Evolutionary conservation across 257 asterid species (phyloP), one percentile per base, ranked within the genome.

Genomic region (Solanum clarkiae): DNA sequence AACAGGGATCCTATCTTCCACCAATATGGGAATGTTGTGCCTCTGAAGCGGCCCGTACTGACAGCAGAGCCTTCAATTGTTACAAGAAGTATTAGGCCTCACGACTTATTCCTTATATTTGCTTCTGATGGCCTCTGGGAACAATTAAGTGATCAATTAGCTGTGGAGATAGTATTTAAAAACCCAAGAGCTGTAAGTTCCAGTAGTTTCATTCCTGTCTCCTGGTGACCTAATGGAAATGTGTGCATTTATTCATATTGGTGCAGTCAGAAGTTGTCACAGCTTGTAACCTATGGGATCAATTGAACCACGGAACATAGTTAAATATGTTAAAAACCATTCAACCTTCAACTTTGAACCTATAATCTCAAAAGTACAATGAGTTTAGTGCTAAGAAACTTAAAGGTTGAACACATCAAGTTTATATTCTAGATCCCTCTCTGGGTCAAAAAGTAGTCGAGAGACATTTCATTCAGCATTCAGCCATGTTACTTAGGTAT

Each of bases 51-150:
- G 86, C 93, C 99, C 4, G 90, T 94, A 17, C 85, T 97, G 90
- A 54, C 98, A 36, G 96, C 99, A 29, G 99, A 95, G 87, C 99
- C 99, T 81, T 95, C 98, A 44, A 92, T 97, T 54, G 87, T 93
- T 80, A 92, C 91, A 68, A 86, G 97, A 88, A 93, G 93, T 92
- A 92, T 97, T 10, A 88, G 90, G 88, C 97, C 95, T 54, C 92
- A 94, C 83, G 99, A 97, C 88, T 57, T 91, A 85, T 97, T 97
- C 87, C 65, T 97, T 56, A 97, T 97, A 62, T 97, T 97, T 83
- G 99, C 99, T 29, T 95, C 99, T 32, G 99, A 97, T 92, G 99
- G 99, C 85, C 97, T 97, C 55, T 97, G 98, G 99, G 99, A 97
- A 79, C 95, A 95, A 17, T 90, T 97, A 85, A 93, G 92, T 49